phyloP scores from a whole-genome alignment of 345 rosid species.

The Ceriops zippeliana region DNA sequence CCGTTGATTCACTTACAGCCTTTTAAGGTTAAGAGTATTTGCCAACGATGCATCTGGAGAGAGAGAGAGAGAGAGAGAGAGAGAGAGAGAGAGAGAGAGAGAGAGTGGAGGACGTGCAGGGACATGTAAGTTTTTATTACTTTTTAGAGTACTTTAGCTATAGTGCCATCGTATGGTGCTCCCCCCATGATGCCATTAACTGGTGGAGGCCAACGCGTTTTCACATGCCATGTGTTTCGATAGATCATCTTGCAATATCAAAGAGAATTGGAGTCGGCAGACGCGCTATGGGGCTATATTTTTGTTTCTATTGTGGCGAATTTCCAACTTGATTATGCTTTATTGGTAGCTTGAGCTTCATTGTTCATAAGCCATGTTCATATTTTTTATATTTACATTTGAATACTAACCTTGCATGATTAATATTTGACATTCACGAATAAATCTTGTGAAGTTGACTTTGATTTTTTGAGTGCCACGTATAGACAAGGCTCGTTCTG shows the following conservation, averaged over 20 bases:
- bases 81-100: not conserved
- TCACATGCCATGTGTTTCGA: not conserved
- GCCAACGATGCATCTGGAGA: no score
- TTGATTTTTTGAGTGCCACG: no score
- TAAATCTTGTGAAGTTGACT: no score
- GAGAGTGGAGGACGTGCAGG: not conserved
- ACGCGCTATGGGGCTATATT: not conserved
- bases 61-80: not conserved
- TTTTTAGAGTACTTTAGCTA: not conserved
- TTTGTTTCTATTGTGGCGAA: not conserved
- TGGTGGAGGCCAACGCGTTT: conserved; percentile 5
- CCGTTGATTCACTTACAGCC: no score
- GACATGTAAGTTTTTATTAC: not conserved
- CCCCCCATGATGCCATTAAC: not conserved
- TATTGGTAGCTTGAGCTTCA: not conserved
- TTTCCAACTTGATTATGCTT: not conserved
- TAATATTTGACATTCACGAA: no score
- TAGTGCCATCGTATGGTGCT: not conserved
- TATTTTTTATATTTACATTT: no score
- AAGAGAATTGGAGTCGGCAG: not conserved
- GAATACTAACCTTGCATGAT: no score
- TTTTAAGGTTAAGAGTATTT: no score
- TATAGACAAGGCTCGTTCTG: no score
- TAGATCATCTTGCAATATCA: not conserved
- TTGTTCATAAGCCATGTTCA: no score